A percentile compares a stretch with the other conserved stretches of the same genome.
Conservation (phyloP, 805 yeast species). For the Geotrichum ghanense region DNA sequence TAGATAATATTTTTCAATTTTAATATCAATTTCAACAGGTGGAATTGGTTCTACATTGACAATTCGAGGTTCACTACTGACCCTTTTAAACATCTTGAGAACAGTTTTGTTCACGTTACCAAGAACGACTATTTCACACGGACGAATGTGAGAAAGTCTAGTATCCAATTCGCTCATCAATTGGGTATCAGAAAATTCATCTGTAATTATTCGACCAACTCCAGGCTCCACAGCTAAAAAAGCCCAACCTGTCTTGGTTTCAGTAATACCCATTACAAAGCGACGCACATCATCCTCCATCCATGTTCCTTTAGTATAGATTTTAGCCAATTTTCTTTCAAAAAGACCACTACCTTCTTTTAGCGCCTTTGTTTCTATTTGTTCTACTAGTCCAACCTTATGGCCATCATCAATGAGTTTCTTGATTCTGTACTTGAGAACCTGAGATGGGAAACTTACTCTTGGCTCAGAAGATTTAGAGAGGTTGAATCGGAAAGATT, state of each 20-base stretch:
- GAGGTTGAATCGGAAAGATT: slow-evolving; percentile 31
- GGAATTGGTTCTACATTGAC: slow-evolving; percentile 2
- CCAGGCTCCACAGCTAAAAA: slow-evolving; percentile 57
- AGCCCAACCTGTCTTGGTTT: slow-evolving; percentile 21
- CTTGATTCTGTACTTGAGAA: slow-evolving; percentile 67
- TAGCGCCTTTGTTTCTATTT: slow-evolving; percentile 68
- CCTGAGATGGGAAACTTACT: slow-evolving; percentile 70
- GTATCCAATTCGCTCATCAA: slow-evolving; percentile 59
- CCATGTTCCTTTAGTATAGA: slow-evolving; percentile 77
- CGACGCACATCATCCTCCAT: slow-evolving; percentile 24
- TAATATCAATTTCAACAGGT: slow-evolving; percentile 2
- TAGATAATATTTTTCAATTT: slow-evolving; percentile 4
- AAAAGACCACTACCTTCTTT: slow-evolving; percentile 50
- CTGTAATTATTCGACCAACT: slow-evolving; percentile 69
- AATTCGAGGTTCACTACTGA: slow-evolving; percentile 3
- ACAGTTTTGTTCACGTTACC: slow-evolving; percentile 31
- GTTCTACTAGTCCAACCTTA: slow-evolving; percentile 82
- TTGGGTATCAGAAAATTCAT: slow-evolving; percentile 51
- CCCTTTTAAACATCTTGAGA: slow-evolving; percentile 11
- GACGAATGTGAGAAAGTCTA: slow-evolving; percentile 59
- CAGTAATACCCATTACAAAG: not conserved
- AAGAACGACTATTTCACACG: slow-evolving; percentile 56
- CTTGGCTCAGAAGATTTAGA: slow-evolving; percentile 47
- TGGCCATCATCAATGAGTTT: slow-evolving; percentile 59
- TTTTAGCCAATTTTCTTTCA: slow-evolving; percentile 53